These are phyloP conservation scores for Ramularia endophylla DNA, from an alignment of 2,329 filamentous ascomycete species.

Conservation along the genomic window DNA sequence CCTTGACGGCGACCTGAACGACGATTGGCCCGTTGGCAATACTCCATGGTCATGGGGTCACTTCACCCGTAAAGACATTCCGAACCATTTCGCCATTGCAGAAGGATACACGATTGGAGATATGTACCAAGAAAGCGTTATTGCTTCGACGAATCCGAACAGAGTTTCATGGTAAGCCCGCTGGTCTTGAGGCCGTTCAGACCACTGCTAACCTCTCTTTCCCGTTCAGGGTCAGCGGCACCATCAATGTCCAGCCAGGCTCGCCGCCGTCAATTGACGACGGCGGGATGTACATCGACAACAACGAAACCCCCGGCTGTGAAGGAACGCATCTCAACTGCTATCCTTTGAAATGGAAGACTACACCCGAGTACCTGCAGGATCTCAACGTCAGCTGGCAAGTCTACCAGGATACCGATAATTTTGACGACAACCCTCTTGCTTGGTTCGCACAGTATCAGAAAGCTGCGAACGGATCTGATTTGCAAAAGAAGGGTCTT, in stretches of 20 bases:
- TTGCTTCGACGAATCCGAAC: conserved; percentile 50
- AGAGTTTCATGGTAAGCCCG: too few relatives aligned
- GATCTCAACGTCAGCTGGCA: conserved; percentile 41
- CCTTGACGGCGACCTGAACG: conserved; percentile 50
- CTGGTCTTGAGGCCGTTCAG: too few relatives aligned
- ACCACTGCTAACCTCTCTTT: too few relatives aligned
- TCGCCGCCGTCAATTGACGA: conserved; percentile 35
- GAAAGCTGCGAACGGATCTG: conserved; percentile 36
- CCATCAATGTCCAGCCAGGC: conserved; percentile 46
- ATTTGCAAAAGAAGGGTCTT: conserved; percentile 41
- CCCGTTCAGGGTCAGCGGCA: conserved; percentile 47
- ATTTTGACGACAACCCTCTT: conserved; percentile 43
- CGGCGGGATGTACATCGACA: conserved; percentile 29
- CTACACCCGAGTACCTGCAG: conserved; percentile 46
- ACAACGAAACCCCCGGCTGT: conserved; percentile 40
- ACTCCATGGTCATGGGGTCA: conserved; percentile 51
- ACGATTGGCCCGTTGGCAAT: conserved; percentile 50
- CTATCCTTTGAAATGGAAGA: conserved; percentile 50
- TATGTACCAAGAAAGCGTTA: conserved; percentile 50
- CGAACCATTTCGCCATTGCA: conserved; percentile 50
- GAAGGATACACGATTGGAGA: conserved; percentile 51
- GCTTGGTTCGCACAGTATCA: conserved; percentile 52
- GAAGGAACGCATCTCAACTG: conserved; percentile 43
- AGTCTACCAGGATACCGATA: conserved; percentile 19
- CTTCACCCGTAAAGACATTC: conserved; percentile 47